Percentiles rank a stretch among this genome's conserved stretches.
Evolutionary conservation across 1,284 basidiomycete species (phyloP).

Genomic region (Apiotrichum laibachii): DNA sequence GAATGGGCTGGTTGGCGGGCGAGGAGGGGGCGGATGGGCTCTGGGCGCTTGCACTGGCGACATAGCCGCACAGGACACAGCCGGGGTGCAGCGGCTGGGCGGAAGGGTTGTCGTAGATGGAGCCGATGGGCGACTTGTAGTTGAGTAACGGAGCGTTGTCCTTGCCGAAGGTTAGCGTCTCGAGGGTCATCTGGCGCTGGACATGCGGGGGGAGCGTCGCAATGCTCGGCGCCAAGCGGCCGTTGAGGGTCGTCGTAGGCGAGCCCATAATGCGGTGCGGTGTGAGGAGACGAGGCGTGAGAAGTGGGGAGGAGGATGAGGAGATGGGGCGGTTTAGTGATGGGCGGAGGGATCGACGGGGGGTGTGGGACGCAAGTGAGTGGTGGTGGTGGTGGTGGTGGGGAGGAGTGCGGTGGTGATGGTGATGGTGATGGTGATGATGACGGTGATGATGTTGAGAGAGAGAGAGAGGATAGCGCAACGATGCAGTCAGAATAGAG

Average conservation of each 20-base stretch:
- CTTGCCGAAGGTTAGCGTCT: not conserved
- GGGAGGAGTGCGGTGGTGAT: too few species aligned
- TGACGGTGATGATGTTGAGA: too few species aligned
- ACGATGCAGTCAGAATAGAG: too few species aligned
- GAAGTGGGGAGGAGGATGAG: not conserved
- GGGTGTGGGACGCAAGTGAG: too few species aligned
- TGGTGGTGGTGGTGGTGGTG: too few species aligned
- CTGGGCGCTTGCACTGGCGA: conserved; percentile 22
- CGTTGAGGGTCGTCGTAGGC: not conserved
- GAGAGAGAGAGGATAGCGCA: too few species aligned
- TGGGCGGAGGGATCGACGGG: too few species aligned
- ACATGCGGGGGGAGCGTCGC: not conserved
- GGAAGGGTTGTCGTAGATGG: not conserved
- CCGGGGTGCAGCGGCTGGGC: conserved; percentile 23
- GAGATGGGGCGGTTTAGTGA: not conserved
- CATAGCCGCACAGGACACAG: conserved; percentile 36
- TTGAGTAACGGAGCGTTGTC: not conserved
- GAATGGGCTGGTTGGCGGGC: not conserved
- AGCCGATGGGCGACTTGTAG: not conserved
- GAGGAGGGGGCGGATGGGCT: conserved; percentile 10
- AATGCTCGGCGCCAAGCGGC: not conserved
- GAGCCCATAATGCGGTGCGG: too few species aligned
- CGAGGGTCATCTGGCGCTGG: not conserved
- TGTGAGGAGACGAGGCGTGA: not conserved
- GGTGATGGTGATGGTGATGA: too few species aligned